Conservation (phyloP, 306 rosid species). For the Prunus mongolica region DNA sequence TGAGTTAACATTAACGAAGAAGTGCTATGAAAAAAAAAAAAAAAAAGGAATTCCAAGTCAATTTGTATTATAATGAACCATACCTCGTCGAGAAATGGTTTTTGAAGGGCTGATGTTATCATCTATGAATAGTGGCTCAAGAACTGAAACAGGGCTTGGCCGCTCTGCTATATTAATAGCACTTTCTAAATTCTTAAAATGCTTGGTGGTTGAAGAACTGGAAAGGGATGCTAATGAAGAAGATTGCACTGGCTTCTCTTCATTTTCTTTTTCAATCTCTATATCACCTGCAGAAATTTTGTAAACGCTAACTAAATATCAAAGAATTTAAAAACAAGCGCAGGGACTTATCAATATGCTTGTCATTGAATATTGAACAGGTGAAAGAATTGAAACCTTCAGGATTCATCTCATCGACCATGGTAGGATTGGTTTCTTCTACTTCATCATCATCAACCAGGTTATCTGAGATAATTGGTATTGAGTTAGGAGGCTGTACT, state of each 20-base stretch:
- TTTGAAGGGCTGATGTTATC: slow-evolving; percentile 38
- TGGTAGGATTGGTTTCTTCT: slow-evolving; percentile 28
- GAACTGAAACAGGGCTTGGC: slow-evolving; percentile 95
- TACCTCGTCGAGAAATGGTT: slow-evolving; percentile 45
- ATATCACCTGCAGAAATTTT: slow-evolving; percentile 44
- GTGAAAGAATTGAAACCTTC: slow-evolving; percentile 50
- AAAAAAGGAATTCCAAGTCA: neutral
- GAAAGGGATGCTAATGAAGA: slow-evolving; percentile 56
- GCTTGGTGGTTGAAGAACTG: slow-evolving; percentile 29
- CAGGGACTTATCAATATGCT: neutral
- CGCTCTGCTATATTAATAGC: slow-evolving; percentile 41
- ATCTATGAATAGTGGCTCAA: slow-evolving; percentile 57
- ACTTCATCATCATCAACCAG: slow-evolving; percentile 22
- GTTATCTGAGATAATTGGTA: slow-evolving; percentile 27
- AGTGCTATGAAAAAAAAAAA: neutral
- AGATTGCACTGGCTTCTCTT: slow-evolving; percentile 37
- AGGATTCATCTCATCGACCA: slow-evolving; percentile 37
- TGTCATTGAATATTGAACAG: slow-evolving; percentile 13
- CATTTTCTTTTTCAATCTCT: slow-evolving; percentile 28
- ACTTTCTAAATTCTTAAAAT: slow-evolving; percentile 44
- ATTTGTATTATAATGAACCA: slow-evolving; percentile 6
- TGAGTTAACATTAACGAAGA: slow-evolving; percentile 21
- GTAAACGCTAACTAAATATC: slow-evolving; percentile 13
- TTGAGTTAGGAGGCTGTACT: slow-evolving; percentile 38
- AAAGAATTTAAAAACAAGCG: slow-evolving; percentile 5